Evolutionary conservation across 129 eudicot species (phyloP), one percentile per base, ranked within the genome.

Genomic region (Cynara cardunculus): DNA sequence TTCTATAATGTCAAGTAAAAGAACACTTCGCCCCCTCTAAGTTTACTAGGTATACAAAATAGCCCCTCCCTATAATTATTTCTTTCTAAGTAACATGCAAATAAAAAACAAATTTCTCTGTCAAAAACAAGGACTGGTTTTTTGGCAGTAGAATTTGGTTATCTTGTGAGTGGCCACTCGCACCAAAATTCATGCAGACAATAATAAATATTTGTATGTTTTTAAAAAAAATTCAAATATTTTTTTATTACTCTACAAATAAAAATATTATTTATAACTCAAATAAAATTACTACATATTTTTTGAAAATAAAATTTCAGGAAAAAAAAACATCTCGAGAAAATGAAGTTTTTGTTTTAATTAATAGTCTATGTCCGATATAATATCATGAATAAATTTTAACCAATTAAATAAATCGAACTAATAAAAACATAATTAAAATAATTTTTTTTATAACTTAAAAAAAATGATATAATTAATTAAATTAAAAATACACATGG

Each of bases 91-190:
- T 87, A 86, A 88, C 91, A 86, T 88, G 91, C 88, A 69, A 76
- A 49, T 72, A 24, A 39, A 67, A 18, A 69, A 62, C 26, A 74
- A 69, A 3, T 5, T 25, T 44, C 24, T 49, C 80, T 86, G 88
- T 82, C 79, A 49, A 78, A 78, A 80, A 82, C 76, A 70, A 72
- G 75, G 79, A 14, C 85, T 74, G 82, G 75, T 79, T 83, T 78
- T 62, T 32, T 81, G 87, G 76, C 86, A 84, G 73, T 69, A 76
- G 22, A 75, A 77, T 21, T 83, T 74, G 69, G 62, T 35, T 32
- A 31, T 72, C 87, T 81, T 86, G 89, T 88, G 84, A 80, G 75
- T 77, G 89, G 84, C 81, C 91, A 84, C 69, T 65, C 75, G 32
- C 83, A 85, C 81, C 84, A 69, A 77, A 37, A 61, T 62, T 66